A percentile compares a stretch with the other conserved stretches of the same genome.
These are phyloP conservation scores for Dactylonectria macrodidyma DNA, from an alignment of 2,329 filamentous ascomycete species.

Conservation along the genomic window DNA sequence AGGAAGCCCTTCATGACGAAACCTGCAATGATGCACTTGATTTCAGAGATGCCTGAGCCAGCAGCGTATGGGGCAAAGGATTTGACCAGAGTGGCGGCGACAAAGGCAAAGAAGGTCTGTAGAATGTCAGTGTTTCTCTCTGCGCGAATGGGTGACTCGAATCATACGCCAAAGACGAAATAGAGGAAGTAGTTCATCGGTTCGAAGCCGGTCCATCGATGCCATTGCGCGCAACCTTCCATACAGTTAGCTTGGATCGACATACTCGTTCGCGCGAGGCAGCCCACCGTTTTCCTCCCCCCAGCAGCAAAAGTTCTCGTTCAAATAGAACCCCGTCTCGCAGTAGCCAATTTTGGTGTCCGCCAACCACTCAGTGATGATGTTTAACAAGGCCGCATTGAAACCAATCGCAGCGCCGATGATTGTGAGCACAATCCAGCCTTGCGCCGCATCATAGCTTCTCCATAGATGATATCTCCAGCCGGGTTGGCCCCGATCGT, in stretches of 20 bases:
- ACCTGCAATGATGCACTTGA: slow-evolving; percentile 98
- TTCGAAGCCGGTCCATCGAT: slow-evolving; percentile 85
- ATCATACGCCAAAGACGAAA: slow-evolving; percentile 82
- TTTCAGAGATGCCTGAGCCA: slow-evolving; percentile 97
- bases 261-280: neutral
- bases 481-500: slow-evolving; percentile 77
- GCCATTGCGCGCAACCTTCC: slow-evolving; percentile 88
- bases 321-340: slow-evolving; percentile 95
- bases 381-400: slow-evolving; percentile 94
- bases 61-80: slow-evolving; percentile 96
- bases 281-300: slow-evolving; percentile 84
- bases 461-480: slow-evolving; percentile 88
- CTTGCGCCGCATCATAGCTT: slow-evolving; percentile 95
- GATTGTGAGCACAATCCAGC: slow-evolving; percentile 96
- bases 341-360: slow-evolving; percentile 98
- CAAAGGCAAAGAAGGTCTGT: slow-evolving; percentile 83
- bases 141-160: neutral
- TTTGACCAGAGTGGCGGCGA: slow-evolving; percentile 87
- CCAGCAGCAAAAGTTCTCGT: slow-evolving; percentile 98
- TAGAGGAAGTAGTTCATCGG: slow-evolving; percentile 90
- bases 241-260: slow-evolving; percentile 23
- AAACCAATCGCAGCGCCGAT: slow-evolving; percentile 94
- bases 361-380: slow-evolving; percentile 95
- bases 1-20: slow-evolving; percentile 99
- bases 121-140: slow-evolving; percentile 27